A percentile compares a stretch with the other conserved stretches of the same genome.
phyloP scores from a whole-genome alignment of 148 eudicot species.

The Nyssa sinensis region DNA sequence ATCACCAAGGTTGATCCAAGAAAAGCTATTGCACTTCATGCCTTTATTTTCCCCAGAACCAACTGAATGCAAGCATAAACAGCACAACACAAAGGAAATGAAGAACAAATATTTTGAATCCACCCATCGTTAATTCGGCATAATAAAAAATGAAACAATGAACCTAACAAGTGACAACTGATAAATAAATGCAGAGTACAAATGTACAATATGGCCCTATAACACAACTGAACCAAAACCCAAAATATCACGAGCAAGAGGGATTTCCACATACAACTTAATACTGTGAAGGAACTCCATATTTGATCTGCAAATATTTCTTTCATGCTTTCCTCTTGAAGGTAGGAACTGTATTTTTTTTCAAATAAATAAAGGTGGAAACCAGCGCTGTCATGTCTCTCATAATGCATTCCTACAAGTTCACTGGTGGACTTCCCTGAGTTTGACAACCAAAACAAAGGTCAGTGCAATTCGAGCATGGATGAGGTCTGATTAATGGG shows the following conservation, averaged over 20 bases:
- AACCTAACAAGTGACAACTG: too few relatives aligned
- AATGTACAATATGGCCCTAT: conserved; percentile 17
- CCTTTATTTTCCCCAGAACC: too few relatives aligned
- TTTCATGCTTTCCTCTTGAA: background rate
- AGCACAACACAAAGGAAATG: background rate
- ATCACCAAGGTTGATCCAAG: too few relatives aligned
- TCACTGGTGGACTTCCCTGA: conserved; percentile 78
- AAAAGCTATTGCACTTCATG: too few relatives aligned
- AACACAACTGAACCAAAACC: conserved; percentile 6
- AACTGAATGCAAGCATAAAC: background rate
- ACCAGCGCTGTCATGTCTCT: conserved; percentile 5
- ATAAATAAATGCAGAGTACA: background rate
- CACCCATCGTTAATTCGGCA: background rate
- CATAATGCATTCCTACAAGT: conserved; percentile 32
- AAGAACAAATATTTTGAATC: background rate
- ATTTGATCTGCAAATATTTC: background rate
- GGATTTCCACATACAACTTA: conserved; percentile 6
- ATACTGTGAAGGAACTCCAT: background rate
- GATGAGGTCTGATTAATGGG: background rate
- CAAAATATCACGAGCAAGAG: background rate
- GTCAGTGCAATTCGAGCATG: background rate
- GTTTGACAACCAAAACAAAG: conserved; percentile 9
- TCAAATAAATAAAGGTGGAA: background rate
- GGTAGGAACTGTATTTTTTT: background rate
- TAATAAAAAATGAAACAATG: background rate